Evolutionary conservation across 768 basidiomycete genomes (phyloP), one percentile per base, ranked within the genome.

Genomic region (Lanmaoa rubissima): DNA sequence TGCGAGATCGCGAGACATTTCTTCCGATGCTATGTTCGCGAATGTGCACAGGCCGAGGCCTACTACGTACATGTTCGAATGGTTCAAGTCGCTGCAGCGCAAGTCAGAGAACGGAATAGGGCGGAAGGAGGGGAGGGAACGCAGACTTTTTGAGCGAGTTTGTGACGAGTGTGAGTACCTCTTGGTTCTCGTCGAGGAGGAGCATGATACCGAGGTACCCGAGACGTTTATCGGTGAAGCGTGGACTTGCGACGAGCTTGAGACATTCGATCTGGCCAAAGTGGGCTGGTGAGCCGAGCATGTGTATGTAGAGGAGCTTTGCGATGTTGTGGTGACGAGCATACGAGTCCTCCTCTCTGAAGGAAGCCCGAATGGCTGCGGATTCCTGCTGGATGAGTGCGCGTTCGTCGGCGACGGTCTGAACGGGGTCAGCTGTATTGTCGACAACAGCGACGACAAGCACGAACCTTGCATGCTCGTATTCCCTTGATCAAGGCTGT

Each of bases 181-280:
- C 97, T 71, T 97, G 94, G 64, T 91, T 97, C 79, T 99, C 97
- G 69, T 99, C 97, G 59, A 99, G 74, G 36, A 99, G 76, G 59
- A 99, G 77, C 97, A 98, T 98, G 63, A 98, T 98, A 0, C 97
- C 97, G 35, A 99, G 78, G 67, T 98, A 99, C 0, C 97, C 97
- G 16, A 98, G 78, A 24, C 95, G 82, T 75, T 99, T 99, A 78
- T 99, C 97, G 41, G 90, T 83, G 75, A 98, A 99, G 46, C 95
- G 82, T 16, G 94, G 94, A 68, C 93, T 93, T 34, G 94, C 94
- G 39, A 97, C 94, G 44, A 94, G 86, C 71, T 94, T 94, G 64
- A 94, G 77, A 74, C 94, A 95, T 78, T 96, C 94, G 72, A 99
- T 98, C 79, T 99, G 97, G 51, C 96, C 97, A 70, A 98, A 99